Evolutionary conservation across 2,329 filamentous ascomycete genomes (phyloP), one percentile per base, ranked within the genome.

Genomic region (Chaetothyriales sp.): DNA sequence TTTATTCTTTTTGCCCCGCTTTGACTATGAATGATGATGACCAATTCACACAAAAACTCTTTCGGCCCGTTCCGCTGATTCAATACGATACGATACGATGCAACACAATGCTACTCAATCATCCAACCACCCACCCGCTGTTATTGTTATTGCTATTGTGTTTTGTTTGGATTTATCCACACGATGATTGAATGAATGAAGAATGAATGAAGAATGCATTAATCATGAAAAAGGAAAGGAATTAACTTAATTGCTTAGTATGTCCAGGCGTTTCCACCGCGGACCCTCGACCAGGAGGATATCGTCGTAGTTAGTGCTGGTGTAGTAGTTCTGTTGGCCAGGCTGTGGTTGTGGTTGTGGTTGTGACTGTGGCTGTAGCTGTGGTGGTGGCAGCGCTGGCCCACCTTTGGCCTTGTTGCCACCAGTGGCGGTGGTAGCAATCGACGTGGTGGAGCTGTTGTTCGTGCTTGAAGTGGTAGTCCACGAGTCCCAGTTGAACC

Each of bases 81-180:
- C 44, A 50, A 18, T 39, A 49, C 44, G 28, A 49, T 52, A 52
- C 47, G n/a, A n/a, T n/a, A n/a, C n/a, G n/a, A n/a, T 48, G 43
- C 48, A 48, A 45, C 46, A 36, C 49, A 44, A 49, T 49, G 47
- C 18, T 9, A 45, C 25, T 28, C 32, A 39, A 44, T 50, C 44
- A 42, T 45, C 43, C 12, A 26, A 18, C 2, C 22, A 39, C 1
- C 32, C 10, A 12, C 10, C 10, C 12, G 10, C 12, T 39, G 12
- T 15, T 39, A 15, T 5, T 39, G 10, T 39, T 39, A 2, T 5
- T 39, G 28, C 28, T 32, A 5, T 10, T 32, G 28, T 9, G 28
- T 32, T 9, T 7, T 32, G 12, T 9, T 9, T 32, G 12, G n/a
- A n/a, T n/a, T n/a, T n/a, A n/a, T n/a, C n/a, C n/a, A n/a, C n/a